Percentiles rank a stretch among this genome's conserved stretches.
Evolutionary conservation across 2,329 filamentous ascomycete species (phyloP).

Genomic region (Waltergamsia citrina): DNA sequence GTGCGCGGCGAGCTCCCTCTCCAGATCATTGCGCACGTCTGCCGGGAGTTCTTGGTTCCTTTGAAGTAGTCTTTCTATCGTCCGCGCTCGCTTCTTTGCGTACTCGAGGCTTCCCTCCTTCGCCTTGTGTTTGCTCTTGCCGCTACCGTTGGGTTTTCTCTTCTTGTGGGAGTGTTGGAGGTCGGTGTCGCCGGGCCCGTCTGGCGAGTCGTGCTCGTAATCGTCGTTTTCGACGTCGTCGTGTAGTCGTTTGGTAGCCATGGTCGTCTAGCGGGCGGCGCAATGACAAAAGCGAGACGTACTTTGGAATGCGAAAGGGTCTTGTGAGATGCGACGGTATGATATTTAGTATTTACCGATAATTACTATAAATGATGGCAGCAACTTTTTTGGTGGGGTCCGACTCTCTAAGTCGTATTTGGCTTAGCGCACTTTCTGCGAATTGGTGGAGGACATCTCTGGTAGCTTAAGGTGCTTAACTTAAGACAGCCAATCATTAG

Average conservation of each 20-base stretch:
- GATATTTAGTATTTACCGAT: no score
- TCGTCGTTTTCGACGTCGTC: slow-evolving; percentile 14
- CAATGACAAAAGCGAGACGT: no score
- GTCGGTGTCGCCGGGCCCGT: slow-evolving; percentile 5
- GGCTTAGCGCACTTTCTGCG: not conserved
- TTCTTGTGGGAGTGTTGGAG: slow-evolving; percentile 19
- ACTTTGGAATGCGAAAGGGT: no score
- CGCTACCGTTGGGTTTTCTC: slow-evolving; percentile 17
- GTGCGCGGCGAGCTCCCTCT: slow-evolving; percentile 61
- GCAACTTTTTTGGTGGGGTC: slow-evolving; percentile 2
- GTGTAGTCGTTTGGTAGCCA: slow-evolving; percentile 21
- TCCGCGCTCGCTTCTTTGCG: slow-evolving; percentile 63
- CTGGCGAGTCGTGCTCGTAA: slow-evolving; percentile 8
- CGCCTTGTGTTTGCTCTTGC: slow-evolving; percentile 26
- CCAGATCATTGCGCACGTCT: slow-evolving; percentile 56
- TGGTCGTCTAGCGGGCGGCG: no score
- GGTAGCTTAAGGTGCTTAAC: no score
- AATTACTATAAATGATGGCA: no score
- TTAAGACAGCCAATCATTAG: no score
- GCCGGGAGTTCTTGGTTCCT: slow-evolving; percentile 55
- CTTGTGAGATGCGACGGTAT: no score
- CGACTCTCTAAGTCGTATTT: not conserved
- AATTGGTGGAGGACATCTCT: no score
- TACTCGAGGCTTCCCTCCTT: slow-evolving; percentile 43
- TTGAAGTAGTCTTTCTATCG: slow-evolving; percentile 57